Evolutionary conservation across 441 rosid species (phyloP).

Genomic region (Populus hybrid): DNA sequence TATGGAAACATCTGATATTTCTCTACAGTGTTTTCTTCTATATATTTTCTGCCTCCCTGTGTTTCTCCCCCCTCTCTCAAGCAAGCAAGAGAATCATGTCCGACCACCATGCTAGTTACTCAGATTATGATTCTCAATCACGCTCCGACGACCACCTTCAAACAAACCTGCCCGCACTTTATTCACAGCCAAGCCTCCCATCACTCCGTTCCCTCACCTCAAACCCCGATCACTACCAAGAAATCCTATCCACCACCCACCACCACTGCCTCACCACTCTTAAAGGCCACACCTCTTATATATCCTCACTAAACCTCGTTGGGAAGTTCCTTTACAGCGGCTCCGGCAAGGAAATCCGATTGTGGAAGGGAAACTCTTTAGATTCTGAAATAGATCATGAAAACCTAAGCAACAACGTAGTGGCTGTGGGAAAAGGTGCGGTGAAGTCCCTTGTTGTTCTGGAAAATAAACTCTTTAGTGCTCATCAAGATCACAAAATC

Average conservation of each 20-base stretch:
- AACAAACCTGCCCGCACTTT: slow-evolving; percentile 35
- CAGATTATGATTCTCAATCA: slow-evolving; percentile 11
- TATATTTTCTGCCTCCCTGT: background rate
- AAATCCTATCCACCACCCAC: slow-evolving; percentile 10
- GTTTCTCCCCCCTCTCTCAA: background rate
- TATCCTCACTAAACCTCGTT: slow-evolving; percentile 49
- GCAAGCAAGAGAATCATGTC: background rate
- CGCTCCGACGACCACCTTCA: slow-evolving; percentile 23
- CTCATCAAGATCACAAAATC: slow-evolving; percentile 76
- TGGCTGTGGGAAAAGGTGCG: slow-evolving; percentile 34
- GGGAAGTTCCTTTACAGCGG: slow-evolving; percentile 43
- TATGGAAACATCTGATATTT: background rate
- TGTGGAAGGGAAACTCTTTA: slow-evolving; percentile 37
- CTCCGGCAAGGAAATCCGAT: slow-evolving; percentile 46
- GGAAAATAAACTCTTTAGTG: slow-evolving; percentile 49
- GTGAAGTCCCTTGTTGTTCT: slow-evolving; percentile 52
- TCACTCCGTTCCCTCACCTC: slow-evolving; percentile 43
- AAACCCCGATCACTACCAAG: slow-evolving; percentile 7
- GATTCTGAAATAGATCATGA: background rate
- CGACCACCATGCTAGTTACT: background rate
- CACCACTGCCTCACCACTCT: slow-evolving; percentile 46
- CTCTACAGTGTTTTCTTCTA: background rate
- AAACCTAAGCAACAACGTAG: slow-evolving; percentile 12
- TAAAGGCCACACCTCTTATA: slow-evolving; percentile 41
- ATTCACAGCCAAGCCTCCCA: slow-evolving; percentile 50